Evolutionary conservation across 192 early-diverging fungal species (phyloP), one percentile per base, ranked within the genome.

Genomic region (Mortierella alpina): DNA sequence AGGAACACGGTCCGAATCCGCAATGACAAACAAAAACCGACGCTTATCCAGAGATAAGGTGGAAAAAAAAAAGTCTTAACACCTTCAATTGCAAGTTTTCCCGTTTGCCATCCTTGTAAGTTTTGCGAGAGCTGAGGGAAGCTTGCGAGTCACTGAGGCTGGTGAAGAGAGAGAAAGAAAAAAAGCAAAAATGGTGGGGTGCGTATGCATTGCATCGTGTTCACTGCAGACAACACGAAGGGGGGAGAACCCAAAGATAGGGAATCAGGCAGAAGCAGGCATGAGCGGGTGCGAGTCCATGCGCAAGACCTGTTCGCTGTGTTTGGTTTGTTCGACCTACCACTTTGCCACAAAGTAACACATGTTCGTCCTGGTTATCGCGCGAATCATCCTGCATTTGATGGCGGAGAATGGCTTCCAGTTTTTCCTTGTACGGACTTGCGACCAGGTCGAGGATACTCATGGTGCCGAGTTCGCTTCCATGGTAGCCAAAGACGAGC

Each of bases 281-380:
- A 31, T 31, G 31, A 31, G 31, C 31, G 31, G 31, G 31, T 2
- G 14, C 58, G 45, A 44, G 65, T 57, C 54, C 54, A 11, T 67
- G 65, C 57, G 46, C n/a, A 50, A 66, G 40, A 23, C 23, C 20
- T 31, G 17, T 40, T 59, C 15, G 13, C 46, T 68, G 40, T 18
- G 8, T 61, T 71, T 20, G 13, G 23, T 42, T 65, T 66, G 23
- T 58, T 65, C 48, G 20, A 81, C 83, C 41, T 78, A 88, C 87
- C 66, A 88, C 86, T 83, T 82, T 83, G 53, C 87, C 87, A 47
- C 86, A 88, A 62, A 85, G 76, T 13, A 88, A 66, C 23, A 88
- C 84, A 59, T 73, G 72, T 31, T 81, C 84, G 22, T 77, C 68
- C 47, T 73, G 75, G 56, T 64, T 75, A n/a, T 81, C 70, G 46